phyloP scores from a whole-genome alignment of 768 basidiomycete genomes.

The Mycena floridula region DNA sequence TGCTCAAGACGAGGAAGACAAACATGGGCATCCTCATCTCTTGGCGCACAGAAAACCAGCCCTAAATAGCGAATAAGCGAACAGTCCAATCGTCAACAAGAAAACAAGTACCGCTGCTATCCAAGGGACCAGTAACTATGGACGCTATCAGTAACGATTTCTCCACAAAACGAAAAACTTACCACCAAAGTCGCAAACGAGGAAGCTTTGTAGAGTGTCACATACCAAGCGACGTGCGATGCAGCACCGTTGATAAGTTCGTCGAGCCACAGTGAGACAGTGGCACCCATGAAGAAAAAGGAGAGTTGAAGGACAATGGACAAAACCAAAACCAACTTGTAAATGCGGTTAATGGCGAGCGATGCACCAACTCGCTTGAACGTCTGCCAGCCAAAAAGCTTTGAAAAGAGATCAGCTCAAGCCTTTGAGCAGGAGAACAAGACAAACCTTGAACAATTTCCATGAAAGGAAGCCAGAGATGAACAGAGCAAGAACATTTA shows the following conservation, averaged over 20 bases:
- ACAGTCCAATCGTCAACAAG: no score
- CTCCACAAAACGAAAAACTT: conserved; percentile 22
- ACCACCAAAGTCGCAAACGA: conserved; percentile 55
- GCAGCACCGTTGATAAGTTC: conserved; percentile 64
- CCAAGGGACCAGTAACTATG: conserved; percentile 65
- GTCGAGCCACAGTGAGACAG: conserved; percentile 73
- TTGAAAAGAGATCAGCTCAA: not conserved
- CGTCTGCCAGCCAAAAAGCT: conserved; percentile 83
- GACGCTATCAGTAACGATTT: conserved; percentile 2
- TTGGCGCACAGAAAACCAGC: conserved; percentile 71
- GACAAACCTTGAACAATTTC: conserved; percentile 72
- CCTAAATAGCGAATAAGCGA: conserved; percentile 28
- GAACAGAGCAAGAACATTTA: conserved; percentile 57
- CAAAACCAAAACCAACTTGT: conserved; percentile 63
- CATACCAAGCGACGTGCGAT: conserved; percentile 40
- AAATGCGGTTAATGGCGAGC: conserved; percentile 63
- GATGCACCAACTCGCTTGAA: conserved; percentile 84
- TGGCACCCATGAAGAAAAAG: conserved; percentile 68
- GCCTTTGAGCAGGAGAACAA: not conserved
- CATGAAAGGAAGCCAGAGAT: conserved; percentile 63
- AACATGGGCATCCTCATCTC: conserved; percentile 57
- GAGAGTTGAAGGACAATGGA: conserved; percentile 74
- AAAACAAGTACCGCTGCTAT: conserved; percentile 51
- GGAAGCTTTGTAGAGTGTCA: conserved; percentile 46
- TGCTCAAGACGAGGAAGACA: conserved; percentile 54